phyloP scores from a whole-genome alignment of 257 asterid species.

The Marsdenia floribunda region DNA sequence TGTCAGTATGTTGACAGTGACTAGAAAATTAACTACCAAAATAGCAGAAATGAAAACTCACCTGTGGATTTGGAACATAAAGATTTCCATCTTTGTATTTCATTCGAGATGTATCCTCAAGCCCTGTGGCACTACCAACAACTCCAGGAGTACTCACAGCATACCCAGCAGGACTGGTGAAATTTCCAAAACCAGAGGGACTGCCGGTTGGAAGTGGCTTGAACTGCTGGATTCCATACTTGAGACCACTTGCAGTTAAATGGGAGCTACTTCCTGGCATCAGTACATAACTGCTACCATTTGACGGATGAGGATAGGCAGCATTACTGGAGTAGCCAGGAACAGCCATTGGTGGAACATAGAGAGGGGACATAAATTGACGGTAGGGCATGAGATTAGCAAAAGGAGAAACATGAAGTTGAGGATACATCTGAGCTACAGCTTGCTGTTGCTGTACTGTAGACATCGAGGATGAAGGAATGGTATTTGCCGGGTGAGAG shows the following conservation, averaged over 20 bases:
- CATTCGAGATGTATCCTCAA: slow-evolving; percentile 79
- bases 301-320: slow-evolving; percentile 87
- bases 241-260: slow-evolving; percentile 51
- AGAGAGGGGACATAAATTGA: slow-evolving; percentile 68
- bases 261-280: slow-evolving; percentile 91
- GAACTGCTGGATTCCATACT: slow-evolving; percentile 85
- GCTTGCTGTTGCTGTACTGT: slow-evolving; percentile 72
- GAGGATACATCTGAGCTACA: slow-evolving; percentile 94
- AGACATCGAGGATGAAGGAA: slow-evolving; percentile 58
- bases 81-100: slow-evolving; percentile 74
- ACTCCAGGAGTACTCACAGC: slow-evolving; percentile 75
- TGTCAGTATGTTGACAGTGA: background rate
- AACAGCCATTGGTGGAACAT: slow-evolving; percentile 84
- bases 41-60: slow-evolving; percentile 19
- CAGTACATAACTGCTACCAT: slow-evolving; percentile 72
- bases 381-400: slow-evolving; percentile 88
- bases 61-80: slow-evolving; percentile 88
- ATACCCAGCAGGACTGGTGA: slow-evolving; percentile 70
- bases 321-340: slow-evolving; percentile 86
- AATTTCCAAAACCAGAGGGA: slow-evolving; percentile 76
- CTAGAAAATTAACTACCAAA: background rate
- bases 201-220: slow-evolving; percentile 73
- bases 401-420: slow-evolving; percentile 73
- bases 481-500: slow-evolving; percentile 37
- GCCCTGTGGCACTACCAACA: slow-evolving; percentile 67